phyloP scores from a whole-genome alignment of 805 yeast species.

The Candida mattraensis region DNA sequence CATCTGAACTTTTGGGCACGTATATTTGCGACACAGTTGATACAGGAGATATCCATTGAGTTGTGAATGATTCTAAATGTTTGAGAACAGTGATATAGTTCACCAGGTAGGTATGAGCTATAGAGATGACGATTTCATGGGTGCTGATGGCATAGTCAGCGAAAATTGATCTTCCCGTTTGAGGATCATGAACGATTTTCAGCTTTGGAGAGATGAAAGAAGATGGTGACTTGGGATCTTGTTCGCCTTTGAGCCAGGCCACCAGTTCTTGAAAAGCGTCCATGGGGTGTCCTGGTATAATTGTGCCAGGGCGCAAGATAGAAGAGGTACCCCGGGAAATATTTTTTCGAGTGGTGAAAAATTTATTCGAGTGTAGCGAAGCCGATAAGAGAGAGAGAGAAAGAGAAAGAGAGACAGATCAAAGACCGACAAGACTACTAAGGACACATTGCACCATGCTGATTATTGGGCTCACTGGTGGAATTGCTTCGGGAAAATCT shows the following conservation, averaged over 20 bases:
- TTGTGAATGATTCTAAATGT: slow-evolving; percentile 40
- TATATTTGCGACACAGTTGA: slow-evolving; percentile 16
- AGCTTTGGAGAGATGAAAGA: slow-evolving; percentile 41
- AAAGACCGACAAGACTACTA: no score
- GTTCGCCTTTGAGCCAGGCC: slow-evolving; percentile 33
- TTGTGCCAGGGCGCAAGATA: not conserved
- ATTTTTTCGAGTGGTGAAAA: no score
- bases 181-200: slow-evolving; percentile 39
- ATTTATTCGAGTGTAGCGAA: no score
- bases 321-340: not conserved
- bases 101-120: slow-evolving; percentile 58
- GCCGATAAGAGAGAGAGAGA: no score
- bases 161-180: slow-evolving; percentile 66
- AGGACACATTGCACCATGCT: slow-evolving; percentile 51
- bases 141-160: slow-evolving; percentile 38
- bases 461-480: slow-evolving; percentile 94
- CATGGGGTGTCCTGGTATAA: slow-evolving; percentile 6
- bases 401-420: no score
- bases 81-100: slow-evolving; percentile 54
- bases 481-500: slow-evolving; percentile 95
- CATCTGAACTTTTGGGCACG: slow-evolving; percentile 25
- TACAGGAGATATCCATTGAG: slow-evolving; percentile 23
- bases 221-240: slow-evolving; percentile 3
- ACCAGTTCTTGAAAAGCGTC: slow-evolving; percentile 22
- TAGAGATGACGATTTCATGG: slow-evolving; percentile 49